Base-by-base conservation (phyloP, 805 yeast genomes). In the Metschnikowia lachancei region DNA sequence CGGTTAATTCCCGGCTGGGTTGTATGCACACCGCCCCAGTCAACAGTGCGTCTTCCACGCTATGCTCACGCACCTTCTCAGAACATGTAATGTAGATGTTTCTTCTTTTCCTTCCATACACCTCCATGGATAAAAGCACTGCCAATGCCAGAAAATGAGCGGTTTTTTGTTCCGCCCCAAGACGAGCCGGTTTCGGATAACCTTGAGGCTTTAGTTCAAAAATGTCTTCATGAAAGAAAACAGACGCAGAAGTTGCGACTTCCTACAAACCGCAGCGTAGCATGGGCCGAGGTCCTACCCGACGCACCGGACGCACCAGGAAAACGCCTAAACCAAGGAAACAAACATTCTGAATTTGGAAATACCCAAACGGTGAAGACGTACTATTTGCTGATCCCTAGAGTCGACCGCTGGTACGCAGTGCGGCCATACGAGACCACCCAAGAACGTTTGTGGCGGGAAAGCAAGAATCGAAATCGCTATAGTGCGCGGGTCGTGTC, bases 371-470 rank as follows among this genome's bases (percentile, higher is more conserved):
- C 28, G 10, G 28, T 26, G 5, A 33, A 40, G 22, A 16, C 24
- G 3, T 40, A 40, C 19, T 12, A 11, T n/a, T 13, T 40, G 12
- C 43, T 40, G 43, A 40, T 40, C 3, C 37, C 30, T 20, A 14
- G 22, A 10, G 22, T 22, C 32, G 37, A 40, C 16, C 29, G 43
- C 30, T 32, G 13, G 30, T 40, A 16, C 7, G 43, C 43, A 4
- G 43, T 40, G 9, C 36, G 43, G 4, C 36, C 37, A 2, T 32
- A 40, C 12, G 43, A 40, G 20, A 32, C 36, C 14, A 40, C 37
- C 31, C 28, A 32, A 30, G 43, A 40, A 11, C 43, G 43, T 18
- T 7, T 13, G 14, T 40, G 43, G 43, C 43, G 43, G 11, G 30
- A 40, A 19, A 8, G 20, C 12, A 32, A 33, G 12, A 4, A 26